Conservation (phyloP, 495 filamentous ascomycete genomes). For the Lentithecium fluviatile region DNA sequence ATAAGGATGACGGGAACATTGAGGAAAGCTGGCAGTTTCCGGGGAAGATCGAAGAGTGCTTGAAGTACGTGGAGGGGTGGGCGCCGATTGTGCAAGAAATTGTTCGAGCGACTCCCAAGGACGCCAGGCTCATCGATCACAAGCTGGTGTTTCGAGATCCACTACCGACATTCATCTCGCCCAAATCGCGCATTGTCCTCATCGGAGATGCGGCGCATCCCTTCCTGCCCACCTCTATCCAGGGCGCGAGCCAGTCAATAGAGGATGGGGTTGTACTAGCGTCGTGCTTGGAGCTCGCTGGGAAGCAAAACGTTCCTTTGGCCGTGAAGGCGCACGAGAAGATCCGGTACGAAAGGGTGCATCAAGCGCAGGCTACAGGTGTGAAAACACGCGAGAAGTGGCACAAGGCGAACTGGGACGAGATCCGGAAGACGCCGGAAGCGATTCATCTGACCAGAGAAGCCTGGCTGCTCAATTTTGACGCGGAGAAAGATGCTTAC, state of each 20-base stretch:
- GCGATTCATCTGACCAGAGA: constrained; percentile 39
- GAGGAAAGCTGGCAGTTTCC: constrained; percentile 40
- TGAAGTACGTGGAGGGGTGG: constrained; percentile 40
- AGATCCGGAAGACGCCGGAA: constrained; percentile 40
- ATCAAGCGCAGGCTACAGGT: constrained; percentile 39
- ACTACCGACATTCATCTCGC: constrained; percentile 41
- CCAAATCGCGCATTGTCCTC: constrained; percentile 36
- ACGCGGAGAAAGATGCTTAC: constrained; percentile 41
- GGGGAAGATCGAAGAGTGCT: constrained; percentile 37
- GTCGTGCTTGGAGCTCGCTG: constrained; percentile 37
- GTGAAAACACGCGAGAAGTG: constrained; percentile 39
- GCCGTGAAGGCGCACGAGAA: constrained; percentile 37
- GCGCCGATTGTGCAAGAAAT: constrained; percentile 38
- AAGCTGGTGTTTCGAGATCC: constrained; percentile 43
- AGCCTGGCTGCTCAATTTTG: constrained; percentile 41
- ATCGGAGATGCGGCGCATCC: constrained; percentile 45
- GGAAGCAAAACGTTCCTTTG: constrained; percentile 21
- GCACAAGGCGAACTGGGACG: constrained; percentile 44
- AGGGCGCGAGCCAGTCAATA: constrained; percentile 44
- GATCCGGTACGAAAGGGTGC: constrained; percentile 41
- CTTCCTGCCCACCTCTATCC: constrained; percentile 42
- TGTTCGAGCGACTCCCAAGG: constrained; percentile 38
- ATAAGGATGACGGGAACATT: constrained; percentile 40
- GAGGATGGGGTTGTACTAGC: constrained; percentile 43
- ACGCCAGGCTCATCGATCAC: constrained; percentile 40